A percentile compares a stretch with the other conserved stretches of the same genome.
These are phyloP conservation scores for Funneliformis caledonium DNA, from an alignment of 371 early-diverging fungal species.

Conservation along the genomic window DNA sequence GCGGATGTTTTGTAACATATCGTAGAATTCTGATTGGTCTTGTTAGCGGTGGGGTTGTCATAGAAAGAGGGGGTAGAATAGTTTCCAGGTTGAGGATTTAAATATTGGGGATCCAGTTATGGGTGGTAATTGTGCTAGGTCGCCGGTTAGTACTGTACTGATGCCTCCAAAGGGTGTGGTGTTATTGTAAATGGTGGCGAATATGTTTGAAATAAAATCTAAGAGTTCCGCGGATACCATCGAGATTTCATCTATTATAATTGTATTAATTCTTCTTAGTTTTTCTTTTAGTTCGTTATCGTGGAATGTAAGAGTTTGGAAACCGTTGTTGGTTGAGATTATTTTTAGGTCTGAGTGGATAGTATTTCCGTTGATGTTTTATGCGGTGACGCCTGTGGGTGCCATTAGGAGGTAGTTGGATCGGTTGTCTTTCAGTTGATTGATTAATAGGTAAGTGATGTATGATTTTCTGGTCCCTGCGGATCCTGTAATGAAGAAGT, in stretches of 20 bases:
- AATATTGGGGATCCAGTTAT: too few relatives aligned
- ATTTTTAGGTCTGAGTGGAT: not conserved
- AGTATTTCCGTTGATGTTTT: not conserved
- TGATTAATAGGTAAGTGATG: too few relatives aligned
- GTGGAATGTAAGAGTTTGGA: not conserved
- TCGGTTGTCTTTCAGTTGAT: too few relatives aligned
- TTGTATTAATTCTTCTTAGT: not conserved
- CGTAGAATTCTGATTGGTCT: too few relatives aligned
- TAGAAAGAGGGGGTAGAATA: too few relatives aligned
- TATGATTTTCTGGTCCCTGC: too few relatives aligned
- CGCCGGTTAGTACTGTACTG: not conserved
- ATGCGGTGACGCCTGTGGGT: not conserved
- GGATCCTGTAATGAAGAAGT: too few relatives aligned
- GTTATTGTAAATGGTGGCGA: not conserved
- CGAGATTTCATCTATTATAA: constrained; percentile 5
- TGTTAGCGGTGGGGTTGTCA: too few relatives aligned
- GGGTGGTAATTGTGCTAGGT: not conserved
- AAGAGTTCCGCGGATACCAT: not conserved
- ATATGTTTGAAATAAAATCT: not conserved
- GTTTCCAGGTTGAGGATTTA: too few relatives aligned
- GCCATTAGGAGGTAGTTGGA: not conserved
- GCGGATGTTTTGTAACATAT: too few relatives aligned
- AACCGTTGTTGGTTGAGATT: not conserved
- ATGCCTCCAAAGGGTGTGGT: not conserved
- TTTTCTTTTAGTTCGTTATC: not conserved